These are phyloP conservation scores for Brassica cretica DNA, from an alignment of 345 rosid genomes.

Conservation along the genomic window DNA sequence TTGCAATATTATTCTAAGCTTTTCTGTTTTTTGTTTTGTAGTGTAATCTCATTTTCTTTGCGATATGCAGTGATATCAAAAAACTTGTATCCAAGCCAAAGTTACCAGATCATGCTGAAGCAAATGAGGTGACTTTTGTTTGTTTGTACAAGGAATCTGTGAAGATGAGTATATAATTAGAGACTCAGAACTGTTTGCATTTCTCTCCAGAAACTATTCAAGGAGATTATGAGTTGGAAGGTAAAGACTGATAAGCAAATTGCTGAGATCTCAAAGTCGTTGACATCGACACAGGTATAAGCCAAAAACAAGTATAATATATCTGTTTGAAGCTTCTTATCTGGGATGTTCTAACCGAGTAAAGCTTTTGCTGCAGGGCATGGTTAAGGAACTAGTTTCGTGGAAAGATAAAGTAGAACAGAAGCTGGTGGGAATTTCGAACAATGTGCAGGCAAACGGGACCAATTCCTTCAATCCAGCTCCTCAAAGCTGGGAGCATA, in stretches of 20 bases:
- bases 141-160: not conserved
- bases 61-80: constrained; percentile 54
- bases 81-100: constrained; percentile 52
- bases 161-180: not conserved
- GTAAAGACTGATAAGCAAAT: constrained; percentile 58
- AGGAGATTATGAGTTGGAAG: constrained; percentile 59
- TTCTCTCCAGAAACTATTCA: constrained; percentile 49
- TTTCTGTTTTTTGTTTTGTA: not conserved
- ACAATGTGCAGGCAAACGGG: constrained; percentile 57
- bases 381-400: constrained; percentile 52
- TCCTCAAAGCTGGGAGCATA: constrained; percentile 81
- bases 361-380: constrained; percentile 44
- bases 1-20: constrained; percentile 1
- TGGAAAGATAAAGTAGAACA: constrained; percentile 76
- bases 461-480: constrained; percentile 51
- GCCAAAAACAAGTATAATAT: not conserved
- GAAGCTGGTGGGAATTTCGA: constrained; percentile 65
- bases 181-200: constrained; percentile 10
- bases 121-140: constrained; percentile 50
- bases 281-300: constrained; percentile 70
- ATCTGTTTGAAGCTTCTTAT: constrained; percentile 17
- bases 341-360: not conserved
- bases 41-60: constrained; percentile 16
- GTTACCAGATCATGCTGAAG: constrained; percentile 51
- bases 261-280: constrained; percentile 61